Evolutionary conservation across 352 stramenopile species (phyloP).

Genomic region (Phytophthora constricta): DNA sequence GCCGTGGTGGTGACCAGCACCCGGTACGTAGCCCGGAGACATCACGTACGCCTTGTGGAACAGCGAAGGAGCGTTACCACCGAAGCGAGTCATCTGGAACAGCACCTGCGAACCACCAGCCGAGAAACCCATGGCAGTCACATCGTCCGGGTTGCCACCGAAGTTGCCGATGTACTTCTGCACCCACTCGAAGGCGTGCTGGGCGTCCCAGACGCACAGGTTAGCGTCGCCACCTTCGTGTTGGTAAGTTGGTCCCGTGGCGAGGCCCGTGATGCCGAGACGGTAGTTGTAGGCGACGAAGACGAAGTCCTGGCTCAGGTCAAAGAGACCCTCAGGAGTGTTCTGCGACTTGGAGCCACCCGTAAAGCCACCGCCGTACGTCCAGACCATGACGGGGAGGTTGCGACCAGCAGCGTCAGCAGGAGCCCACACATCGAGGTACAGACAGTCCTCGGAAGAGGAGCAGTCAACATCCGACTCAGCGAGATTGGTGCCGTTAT

Average conservation of each 20-base stretch:
- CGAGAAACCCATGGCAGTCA: conserved; percentile 44
- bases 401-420: conserved; percentile 27
- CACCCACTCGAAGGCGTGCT: conserved; percentile 44
- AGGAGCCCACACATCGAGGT: conserved; percentile 43
- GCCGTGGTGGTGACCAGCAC: conserved; percentile 29
- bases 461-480: conserved; percentile 31
- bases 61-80: conserved; percentile 25
- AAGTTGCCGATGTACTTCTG: conserved; percentile 48
- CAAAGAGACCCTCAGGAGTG: conserved; percentile 35
- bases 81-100: conserved; percentile 41
- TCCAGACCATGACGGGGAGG: conserved; percentile 45
- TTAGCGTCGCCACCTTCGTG: conserved; percentile 37
- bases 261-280: conserved; percentile 35
- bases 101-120: conserved; percentile 30
- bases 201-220: conserved; percentile 33
- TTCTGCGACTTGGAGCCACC: conserved; percentile 29
- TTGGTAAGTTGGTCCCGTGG: conserved; percentile 31
- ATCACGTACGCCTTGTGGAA: conserved; percentile 41
- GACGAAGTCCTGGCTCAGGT: conserved; percentile 36
- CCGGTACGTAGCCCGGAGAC: conserved; percentile 27
- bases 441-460: conserved; percentile 42
- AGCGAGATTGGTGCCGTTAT: conserved; percentile 33
- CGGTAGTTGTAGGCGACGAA: conserved; percentile 51
- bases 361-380: conserved; percentile 37
- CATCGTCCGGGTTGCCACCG: conserved; percentile 42